Evolutionary conservation across 768 basidiomycete genomes (phyloP), one percentile per base, ranked within the genome.

Genomic region (Gelatoporia subvermispora): DNA sequence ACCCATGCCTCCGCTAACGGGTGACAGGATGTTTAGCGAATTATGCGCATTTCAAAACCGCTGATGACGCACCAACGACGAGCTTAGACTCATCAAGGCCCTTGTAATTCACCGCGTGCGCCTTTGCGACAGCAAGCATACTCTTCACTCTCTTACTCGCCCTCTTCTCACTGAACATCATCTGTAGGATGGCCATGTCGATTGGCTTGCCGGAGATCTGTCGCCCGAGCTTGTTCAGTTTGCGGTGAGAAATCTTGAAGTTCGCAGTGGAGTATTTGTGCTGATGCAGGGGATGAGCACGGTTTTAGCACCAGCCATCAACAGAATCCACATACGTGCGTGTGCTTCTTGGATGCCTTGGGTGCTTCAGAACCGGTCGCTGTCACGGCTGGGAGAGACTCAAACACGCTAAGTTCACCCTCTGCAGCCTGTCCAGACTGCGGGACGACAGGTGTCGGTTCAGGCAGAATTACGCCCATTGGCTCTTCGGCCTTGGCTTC

Each of bases 131-230:
- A 11, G 81, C 82, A 39, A 98, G 76, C 79, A 92, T 92, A 57
- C 85, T 88, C 77, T 91, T 84, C 50, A 99, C 81, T 51, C 91
- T 83, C 41, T 73, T 76, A 54, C 90, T 85, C 13, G 88, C 91
- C 20, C 91, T 79, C 70, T 99, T 99, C 66, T 94, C 87, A 54
- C 88, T 91, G 67, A 96, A 97, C 64, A 88, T 80, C 90, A 98
- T 94, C 60, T 99, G 95, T 49, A 97, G 72, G 63, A 99, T 95
- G 31, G 95, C 95, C 56, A 85, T 82, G 69, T 97, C 94, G 51
- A 97, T 85, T 16, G 94, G 93, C 58, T 92, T 86, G 17, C 90
- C 88, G 2, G 89, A 77, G 54, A 99, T 88, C 65, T 96, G 91
- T 24, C 81, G 76, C 8, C 84, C 86, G 36, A 99, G 76, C 72